Evolutionary conservation across 257 asterid genomes (phyloP).

Genomic region (Penstemon newberryi): DNA sequence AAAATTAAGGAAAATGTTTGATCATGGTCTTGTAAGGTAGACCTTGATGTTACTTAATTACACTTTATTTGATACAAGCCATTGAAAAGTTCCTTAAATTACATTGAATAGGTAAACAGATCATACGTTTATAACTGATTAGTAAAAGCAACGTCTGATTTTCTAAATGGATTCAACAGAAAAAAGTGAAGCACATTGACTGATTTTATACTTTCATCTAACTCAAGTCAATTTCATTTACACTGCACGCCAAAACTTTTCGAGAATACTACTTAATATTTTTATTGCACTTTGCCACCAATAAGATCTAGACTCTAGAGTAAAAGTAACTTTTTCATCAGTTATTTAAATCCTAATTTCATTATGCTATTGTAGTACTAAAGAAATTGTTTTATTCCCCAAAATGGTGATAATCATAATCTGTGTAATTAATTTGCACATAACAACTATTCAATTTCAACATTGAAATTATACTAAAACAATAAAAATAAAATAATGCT

Average conservation of each 20-base stretch:
- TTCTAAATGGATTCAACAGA: constrained; percentile 16
- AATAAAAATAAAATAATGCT: too few relatives aligned
- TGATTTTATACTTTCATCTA: constrained; percentile 3
- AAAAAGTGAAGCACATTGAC: neutral
- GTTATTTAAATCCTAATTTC: too few relatives aligned
- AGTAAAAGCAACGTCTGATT: neutral
- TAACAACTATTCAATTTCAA: too few relatives aligned
- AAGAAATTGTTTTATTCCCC: too few relatives aligned
- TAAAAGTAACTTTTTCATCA: too few relatives aligned
- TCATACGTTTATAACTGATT: neutral
- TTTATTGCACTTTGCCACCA: neutral
- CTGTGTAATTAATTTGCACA: too few relatives aligned
- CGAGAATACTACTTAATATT: constrained; percentile 6
- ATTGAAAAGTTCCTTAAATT: neutral
- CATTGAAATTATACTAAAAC: too few relatives aligned
- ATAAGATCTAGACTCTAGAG: neutral
- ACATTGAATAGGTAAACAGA: constrained; percentile 2
- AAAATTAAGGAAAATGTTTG: too few relatives aligned
- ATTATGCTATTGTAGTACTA: too few relatives aligned
- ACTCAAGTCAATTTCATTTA: neutral
- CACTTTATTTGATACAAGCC: neutral
- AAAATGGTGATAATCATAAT: too few relatives aligned
- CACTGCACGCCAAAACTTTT: constrained; percentile 15
- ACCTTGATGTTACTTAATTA: too few relatives aligned
- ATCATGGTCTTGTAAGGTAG: too few relatives aligned